Percentiles rank a stretch among this genome's conserved stretches.
phyloP scores from a whole-genome alignment of 192 early-diverging fungal genomes.

The Funneliformis mosseae region DNA sequence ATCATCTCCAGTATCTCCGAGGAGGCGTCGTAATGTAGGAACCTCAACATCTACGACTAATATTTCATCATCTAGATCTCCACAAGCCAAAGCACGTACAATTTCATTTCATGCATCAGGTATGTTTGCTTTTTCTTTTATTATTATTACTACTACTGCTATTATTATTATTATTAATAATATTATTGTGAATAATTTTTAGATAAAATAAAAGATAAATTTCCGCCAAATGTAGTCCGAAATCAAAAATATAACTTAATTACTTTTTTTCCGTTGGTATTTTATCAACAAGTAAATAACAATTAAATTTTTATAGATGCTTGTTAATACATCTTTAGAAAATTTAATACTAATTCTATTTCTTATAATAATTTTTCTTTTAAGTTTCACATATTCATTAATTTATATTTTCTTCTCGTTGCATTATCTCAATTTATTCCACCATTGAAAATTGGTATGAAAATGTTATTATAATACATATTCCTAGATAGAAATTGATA shows the following conservation, averaged over 20 bases:
- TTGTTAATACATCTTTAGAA: background rate
- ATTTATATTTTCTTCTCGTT: constrained; percentile 92
- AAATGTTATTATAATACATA: background rate
- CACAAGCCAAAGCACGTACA: constrained; percentile 47
- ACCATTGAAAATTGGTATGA: constrained; percentile 75
- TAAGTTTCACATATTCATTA: constrained; percentile 95
- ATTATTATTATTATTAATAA: background rate
- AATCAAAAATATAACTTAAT: constrained; percentile 89
- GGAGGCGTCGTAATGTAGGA: background rate
- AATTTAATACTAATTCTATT: constrained; percentile 24
- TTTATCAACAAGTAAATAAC: constrained; percentile 71
- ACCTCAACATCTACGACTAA: background rate
- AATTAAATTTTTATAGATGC: background rate
- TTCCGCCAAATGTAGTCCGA: constrained; percentile 77
- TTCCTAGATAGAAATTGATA: background rate
- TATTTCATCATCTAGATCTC: background rate
- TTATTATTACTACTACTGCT: background rate
- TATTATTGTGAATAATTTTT: background rate
- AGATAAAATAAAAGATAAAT: constrained; percentile 59
- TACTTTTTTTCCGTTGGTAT: constrained; percentile 78
- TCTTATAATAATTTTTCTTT: background rate
- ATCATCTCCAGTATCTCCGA: background rate
- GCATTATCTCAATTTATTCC: constrained; percentile 92
- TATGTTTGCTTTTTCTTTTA: constrained; percentile 32
- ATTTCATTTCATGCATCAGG: constrained; percentile 50